These are phyloP conservation scores for Exserohilum rostratum DNA, from an alignment of 2,329 filamentous ascomycete genomes.

Conservation along the genomic window DNA sequence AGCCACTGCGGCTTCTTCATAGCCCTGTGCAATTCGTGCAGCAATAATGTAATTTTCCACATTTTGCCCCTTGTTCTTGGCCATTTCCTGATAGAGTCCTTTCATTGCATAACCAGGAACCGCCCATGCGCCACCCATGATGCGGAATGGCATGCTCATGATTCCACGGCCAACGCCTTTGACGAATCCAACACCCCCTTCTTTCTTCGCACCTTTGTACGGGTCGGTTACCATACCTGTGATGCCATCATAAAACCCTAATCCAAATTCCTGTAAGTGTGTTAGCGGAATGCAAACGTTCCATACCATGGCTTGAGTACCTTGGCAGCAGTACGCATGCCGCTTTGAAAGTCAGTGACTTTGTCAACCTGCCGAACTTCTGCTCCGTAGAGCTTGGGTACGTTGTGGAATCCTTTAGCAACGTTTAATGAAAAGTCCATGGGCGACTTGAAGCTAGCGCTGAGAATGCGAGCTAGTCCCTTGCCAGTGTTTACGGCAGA, in stretches of 20 bases:
- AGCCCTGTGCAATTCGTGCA: constrained; percentile 76
- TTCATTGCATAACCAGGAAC: constrained; percentile 83
- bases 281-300: background rate
- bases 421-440: constrained; percentile 85
- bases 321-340: constrained; percentile 77
- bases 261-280: constrained; percentile 66
- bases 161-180: constrained; percentile 86
- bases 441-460: constrained; percentile 77
- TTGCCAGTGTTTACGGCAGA: constrained; percentile 69
- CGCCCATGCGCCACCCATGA: constrained; percentile 68
- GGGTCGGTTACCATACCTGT: constrained; percentile 83
- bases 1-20: constrained; percentile 65
- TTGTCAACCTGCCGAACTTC: constrained; percentile 78
- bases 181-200: constrained; percentile 69
- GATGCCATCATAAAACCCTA: constrained; percentile 81
- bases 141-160: constrained; percentile 80
- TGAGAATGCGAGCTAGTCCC: constrained; percentile 73
- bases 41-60: constrained; percentile 81
- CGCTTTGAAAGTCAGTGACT: constrained; percentile 77
- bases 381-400: constrained; percentile 83
- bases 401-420: constrained; percentile 86
- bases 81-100: constrained; percentile 78
- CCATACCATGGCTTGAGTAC: constrained; percentile 39
- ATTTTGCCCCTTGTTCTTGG: constrained; percentile 71
- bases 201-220: constrained; percentile 69